A percentile compares a stretch with the other conserved stretches of the same genome.
Conservation (phyloP, 352 stramenopile genomes). For the Aphanomyces invadans region DNA sequence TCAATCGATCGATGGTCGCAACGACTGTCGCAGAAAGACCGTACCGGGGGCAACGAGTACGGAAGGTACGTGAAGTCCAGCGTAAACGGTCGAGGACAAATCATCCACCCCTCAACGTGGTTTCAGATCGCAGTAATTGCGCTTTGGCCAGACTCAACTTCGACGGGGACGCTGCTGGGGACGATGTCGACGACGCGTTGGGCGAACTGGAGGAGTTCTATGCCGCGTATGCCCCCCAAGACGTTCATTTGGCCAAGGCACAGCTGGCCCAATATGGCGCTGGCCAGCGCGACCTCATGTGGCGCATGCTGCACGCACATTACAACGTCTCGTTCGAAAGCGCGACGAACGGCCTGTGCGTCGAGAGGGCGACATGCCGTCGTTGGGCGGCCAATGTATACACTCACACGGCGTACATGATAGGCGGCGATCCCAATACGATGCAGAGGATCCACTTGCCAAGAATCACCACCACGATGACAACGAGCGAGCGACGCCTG, state of each 20-base stretch:
- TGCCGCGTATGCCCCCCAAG: not conserved
- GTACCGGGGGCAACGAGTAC: not conserved
- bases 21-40: not conserved
- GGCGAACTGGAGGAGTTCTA: not conserved
- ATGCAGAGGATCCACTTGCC: no score
- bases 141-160: not conserved
- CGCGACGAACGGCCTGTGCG: not conserved
- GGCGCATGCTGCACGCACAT: not conserved
- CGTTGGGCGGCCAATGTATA: not conserved
- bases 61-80: no score
- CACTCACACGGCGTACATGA: not conserved
- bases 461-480: no score
- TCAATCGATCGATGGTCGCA: not conserved
- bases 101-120: no score
- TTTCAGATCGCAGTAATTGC: no score
- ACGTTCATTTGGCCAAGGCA: not conserved
- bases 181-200: not conserved
- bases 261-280: not conserved
- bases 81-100: no score
- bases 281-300: not conserved
- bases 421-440: no score
- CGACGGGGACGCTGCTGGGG: not conserved
- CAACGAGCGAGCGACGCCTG: no score
- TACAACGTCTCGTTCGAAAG: conserved; percentile 12
- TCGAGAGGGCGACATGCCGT: no score